Conservation (phyloP, 495 filamentous ascomycete genomes). For the Penicillium antarcticum region DNA sequence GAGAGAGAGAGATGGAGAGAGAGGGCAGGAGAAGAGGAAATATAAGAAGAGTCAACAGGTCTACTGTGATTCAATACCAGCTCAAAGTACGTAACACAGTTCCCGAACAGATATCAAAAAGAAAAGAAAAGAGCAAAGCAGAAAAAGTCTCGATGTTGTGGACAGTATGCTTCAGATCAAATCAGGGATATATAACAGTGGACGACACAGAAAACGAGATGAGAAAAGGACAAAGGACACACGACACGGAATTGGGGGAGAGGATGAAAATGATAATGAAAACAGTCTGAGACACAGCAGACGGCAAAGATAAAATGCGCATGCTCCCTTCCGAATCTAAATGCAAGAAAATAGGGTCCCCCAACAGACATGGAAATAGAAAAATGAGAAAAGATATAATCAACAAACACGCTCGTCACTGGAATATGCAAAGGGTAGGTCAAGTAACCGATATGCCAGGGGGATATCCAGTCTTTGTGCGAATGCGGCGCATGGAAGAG, state of each 20-base stretch:
- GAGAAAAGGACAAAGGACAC: slow-evolving; percentile 8
- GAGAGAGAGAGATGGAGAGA: neutral
- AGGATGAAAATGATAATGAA: neutral
- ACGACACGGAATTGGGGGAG: slow-evolving; percentile 9
- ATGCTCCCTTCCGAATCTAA: slow-evolving; percentile 41
- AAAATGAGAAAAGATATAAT: neutral
- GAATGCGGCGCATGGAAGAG: slow-evolving; percentile 10
- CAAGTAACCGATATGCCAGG: slow-evolving; percentile 17
- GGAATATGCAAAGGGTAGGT: slow-evolving; percentile 36
- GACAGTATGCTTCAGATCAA: slow-evolving; percentile 28
- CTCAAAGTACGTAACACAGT: slow-evolving; percentile 8
- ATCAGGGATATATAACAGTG: slow-evolving; percentile 32
- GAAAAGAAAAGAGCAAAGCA: slow-evolving; percentile 10
- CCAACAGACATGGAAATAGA: slow-evolving; percentile 11
- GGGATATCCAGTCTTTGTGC: slow-evolving; percentile 15
- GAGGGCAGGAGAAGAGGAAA: slow-evolving; percentile 1
- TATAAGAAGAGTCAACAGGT: slow-evolving; percentile 10
- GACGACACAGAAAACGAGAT: slow-evolving; percentile 10
- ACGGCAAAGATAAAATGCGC: slow-evolving; percentile 22
- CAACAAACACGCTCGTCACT: slow-evolving; percentile 38
- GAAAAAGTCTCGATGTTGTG: slow-evolving; percentile 16
- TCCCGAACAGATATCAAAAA: slow-evolving; percentile 6
- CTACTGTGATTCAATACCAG: slow-evolving; percentile 6
- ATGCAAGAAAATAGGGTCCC: slow-evolving; percentile 34
- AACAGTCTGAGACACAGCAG: too few relatives aligned